Percentiles rank a stretch among this genome's conserved stretches.
These are phyloP conservation scores for Passalora sequoiae DNA, from an alignment of 2,329 filamentous ascomycete genomes.

Conservation along the genomic window DNA sequence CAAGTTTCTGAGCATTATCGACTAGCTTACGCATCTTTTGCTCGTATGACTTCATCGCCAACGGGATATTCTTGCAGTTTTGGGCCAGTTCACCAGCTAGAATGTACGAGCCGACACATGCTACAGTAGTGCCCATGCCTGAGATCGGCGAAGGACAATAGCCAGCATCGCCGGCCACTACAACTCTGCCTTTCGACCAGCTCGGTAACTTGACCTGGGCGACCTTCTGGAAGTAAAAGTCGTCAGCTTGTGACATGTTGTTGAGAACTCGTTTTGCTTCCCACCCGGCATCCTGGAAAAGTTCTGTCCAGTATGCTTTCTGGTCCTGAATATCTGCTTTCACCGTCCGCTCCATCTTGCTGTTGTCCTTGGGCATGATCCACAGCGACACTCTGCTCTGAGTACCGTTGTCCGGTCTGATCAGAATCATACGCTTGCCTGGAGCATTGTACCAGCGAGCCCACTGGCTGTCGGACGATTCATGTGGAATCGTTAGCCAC, in stretches of 20 bases:
- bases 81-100: slow-evolving; percentile 28
- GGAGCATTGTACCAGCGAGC: slow-evolving; percentile 27
- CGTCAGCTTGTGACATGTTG: slow-evolving; percentile 35
- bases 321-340: slow-evolving; percentile 16
- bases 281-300: slow-evolving; percentile 27
- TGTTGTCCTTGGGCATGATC: slow-evolving; percentile 20
- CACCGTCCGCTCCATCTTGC: slow-evolving; percentile 13
- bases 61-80: slow-evolving; percentile 10
- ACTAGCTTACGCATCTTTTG: slow-evolving; percentile 25
- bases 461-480: slow-evolving; percentile 25
- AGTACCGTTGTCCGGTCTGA: slow-evolving; percentile 22
- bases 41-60: slow-evolving; percentile 29
- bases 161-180: slow-evolving; percentile 29
- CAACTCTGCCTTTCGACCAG: slow-evolving; percentile 26
- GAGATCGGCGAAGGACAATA: slow-evolving; percentile 28
- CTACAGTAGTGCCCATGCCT: slow-evolving; percentile 32
- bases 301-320: slow-evolving; percentile 20
- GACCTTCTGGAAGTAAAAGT: slow-evolving; percentile 27
- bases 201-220: slow-evolving; percentile 27
- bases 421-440: slow-evolving; percentile 23
- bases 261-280: slow-evolving; percentile 22
- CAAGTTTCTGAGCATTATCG: slow-evolving; percentile 26
- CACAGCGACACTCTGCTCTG: slow-evolving; percentile 14
- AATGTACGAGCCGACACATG: slow-evolving; percentile 29
- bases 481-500: slow-evolving; percentile 26